A percentile compares a stretch with the other conserved stretches of the same genome.
phyloP scores from a whole-genome alignment of 768 basidiomycete genomes.

The Lentinula lateritia region DNA sequence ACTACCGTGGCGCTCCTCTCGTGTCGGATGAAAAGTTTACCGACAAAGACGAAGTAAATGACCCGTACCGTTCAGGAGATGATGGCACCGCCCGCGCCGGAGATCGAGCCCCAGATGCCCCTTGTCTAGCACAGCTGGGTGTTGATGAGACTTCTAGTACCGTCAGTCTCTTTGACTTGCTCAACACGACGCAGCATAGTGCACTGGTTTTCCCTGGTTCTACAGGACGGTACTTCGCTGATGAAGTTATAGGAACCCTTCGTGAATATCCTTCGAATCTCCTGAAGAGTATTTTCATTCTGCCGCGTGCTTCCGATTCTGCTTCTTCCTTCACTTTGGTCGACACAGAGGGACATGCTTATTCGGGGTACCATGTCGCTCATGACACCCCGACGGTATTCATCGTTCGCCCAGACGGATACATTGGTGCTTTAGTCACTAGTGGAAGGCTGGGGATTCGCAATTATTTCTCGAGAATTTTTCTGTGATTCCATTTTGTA shows the following conservation, averaged over 20 bases:
- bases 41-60: conserved; percentile 9
- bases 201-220: conserved; percentile 21
- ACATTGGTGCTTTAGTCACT: conserved; percentile 21
- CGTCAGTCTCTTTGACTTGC: conserved; percentile 21
- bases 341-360: conserved; percentile 3
- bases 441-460: background rate
- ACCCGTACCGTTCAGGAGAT: conserved; percentile 8
- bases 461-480: background rate
- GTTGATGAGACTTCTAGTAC: background rate
- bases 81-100: conserved; percentile 21
- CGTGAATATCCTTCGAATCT: background rate
- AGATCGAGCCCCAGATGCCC: conserved; percentile 31
- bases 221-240: background rate
- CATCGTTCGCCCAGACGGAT: conserved; percentile 35
- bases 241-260: background rate
- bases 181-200: conserved; percentile 21
- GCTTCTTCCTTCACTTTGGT: background rate
- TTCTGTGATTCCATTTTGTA: background rate
- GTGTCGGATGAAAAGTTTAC: conserved; percentile 25
- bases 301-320: background rate
- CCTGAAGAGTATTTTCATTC: background rate
- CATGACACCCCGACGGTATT: conserved; percentile 22
- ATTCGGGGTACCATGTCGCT: background rate
- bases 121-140: conserved; percentile 15
- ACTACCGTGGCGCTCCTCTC: conserved; percentile 38